Evolutionary conservation across 345 rosid genomes (phyloP).

Genomic region (Conringia planisiliqua): DNA sequence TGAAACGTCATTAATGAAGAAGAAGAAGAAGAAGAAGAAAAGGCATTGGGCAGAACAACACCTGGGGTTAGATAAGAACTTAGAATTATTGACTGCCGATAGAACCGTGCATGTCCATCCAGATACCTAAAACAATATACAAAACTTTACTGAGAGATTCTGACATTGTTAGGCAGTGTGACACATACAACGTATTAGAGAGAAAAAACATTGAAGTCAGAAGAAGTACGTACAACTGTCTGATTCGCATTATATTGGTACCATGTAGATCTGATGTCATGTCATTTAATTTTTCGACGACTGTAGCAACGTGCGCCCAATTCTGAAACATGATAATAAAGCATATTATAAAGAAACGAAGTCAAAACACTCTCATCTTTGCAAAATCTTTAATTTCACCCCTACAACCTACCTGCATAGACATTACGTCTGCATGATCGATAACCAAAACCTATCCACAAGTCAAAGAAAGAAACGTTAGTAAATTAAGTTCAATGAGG

Average conservation of each 20-base stretch:
- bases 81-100: conserved; percentile 71
- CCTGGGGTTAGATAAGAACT: conserved; percentile 79
- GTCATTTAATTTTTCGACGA: conserved; percentile 54
- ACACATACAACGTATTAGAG: not conserved
- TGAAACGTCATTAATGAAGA: not conserved
- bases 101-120: conserved; percentile 70
- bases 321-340: conserved; percentile 47
- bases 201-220: not conserved
- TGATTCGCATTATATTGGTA: conserved; percentile 79
- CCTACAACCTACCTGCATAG: conserved; percentile 64
- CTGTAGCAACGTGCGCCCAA: conserved; percentile 51
- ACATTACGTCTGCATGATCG: conserved; percentile 86
- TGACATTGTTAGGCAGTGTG: not conserved
- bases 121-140: conserved; percentile 56
- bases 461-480: not conserved
- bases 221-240: conserved; percentile 53
- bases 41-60: conserved; percentile 13
- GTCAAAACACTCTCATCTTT: not conserved
- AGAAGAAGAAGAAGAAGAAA: not conserved
- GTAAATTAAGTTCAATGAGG: not conserved
- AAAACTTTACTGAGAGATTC: not conserved
- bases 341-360: not conserved
- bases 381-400: not conserved
- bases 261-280: conserved; percentile 74
- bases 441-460: conserved; percentile 66